A percentile compares a stretch with the other conserved stretches of the same genome.
Evolutionary conservation across 1,284 basidiomycete genomes (phyloP).

Genomic region (Boletus holoroseus): DNA sequence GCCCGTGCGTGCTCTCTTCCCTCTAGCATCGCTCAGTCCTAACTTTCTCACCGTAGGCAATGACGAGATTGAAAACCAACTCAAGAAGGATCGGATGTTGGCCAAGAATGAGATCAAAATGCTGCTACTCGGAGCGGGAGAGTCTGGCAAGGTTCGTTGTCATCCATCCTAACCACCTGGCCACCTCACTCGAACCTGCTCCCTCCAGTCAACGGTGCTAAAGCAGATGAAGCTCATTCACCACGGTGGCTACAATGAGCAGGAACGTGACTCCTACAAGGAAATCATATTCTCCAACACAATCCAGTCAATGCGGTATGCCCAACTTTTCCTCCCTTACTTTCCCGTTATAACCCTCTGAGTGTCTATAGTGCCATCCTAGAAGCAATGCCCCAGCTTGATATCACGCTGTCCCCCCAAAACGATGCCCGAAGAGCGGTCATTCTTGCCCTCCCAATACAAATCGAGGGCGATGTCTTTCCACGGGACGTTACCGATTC

Average conservation of each 20-base stretch:
- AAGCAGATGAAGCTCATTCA: constrained; percentile 98
- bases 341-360: neutral
- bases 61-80: constrained; percentile 93
- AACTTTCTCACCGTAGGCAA: constrained; percentile 51
- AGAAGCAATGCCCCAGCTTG: constrained; percentile 72
- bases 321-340: neutral
- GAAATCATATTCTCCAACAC: constrained; percentile 98
- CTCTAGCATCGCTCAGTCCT: neutral
- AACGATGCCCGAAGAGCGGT: constrained; percentile 74
- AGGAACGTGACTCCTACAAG: constrained; percentile 92
- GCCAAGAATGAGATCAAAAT: constrained; percentile 96
- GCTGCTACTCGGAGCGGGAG: constrained; percentile 86
- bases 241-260: constrained; percentile 84
- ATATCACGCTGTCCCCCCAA: constrained; percentile 57
- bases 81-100: constrained; percentile 87
- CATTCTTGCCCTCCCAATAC: constrained; percentile 78
- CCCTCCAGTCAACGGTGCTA: constrained; percentile 75
- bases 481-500: constrained; percentile 79
- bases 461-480: constrained; percentile 80
- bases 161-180: neutral
- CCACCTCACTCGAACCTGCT: neutral
- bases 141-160: constrained; percentile 75
- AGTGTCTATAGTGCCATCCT: constrained; percentile 67
- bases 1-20: constrained; percentile 55
- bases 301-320: constrained; percentile 89